Conservation (phyloP, 78 protist species). For the Dictyostelium discoideum region DNA sequence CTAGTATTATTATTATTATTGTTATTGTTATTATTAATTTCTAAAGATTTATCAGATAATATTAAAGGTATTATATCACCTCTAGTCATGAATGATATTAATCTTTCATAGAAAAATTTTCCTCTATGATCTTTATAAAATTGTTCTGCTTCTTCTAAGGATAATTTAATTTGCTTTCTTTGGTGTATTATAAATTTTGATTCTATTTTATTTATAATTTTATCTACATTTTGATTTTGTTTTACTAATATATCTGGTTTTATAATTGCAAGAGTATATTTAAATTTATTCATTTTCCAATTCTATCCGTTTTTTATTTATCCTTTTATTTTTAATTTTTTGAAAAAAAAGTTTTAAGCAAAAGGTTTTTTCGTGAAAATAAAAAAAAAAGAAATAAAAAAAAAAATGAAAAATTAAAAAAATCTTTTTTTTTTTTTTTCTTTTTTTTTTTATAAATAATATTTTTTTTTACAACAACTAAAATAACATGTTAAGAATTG, state of each 20-base stretch:
- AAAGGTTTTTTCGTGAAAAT: no score
- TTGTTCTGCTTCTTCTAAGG: constrained; percentile 45
- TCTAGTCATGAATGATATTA: constrained; percentile 67
- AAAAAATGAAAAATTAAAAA: no score
- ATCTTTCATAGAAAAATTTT: constrained; percentile 74
- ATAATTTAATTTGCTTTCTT: constrained; percentile 10
- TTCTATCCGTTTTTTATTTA: no score
- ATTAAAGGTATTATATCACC: constrained; percentile 64
- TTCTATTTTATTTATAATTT: constrained; percentile 22
- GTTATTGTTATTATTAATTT: background rate
- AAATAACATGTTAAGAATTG: background rate
- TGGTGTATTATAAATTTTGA: constrained; percentile 18
- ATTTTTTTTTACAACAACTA: background rate
- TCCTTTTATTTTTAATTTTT: background rate
- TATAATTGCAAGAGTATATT: constrained; percentile 62
- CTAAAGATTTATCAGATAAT: constrained; percentile 15
- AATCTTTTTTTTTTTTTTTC: background rate
- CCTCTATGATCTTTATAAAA: constrained; percentile 78
- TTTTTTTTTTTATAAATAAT: background rate
- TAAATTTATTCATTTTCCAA: background rate
- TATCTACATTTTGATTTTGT: constrained; percentile 5
- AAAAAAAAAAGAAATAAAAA: no score
- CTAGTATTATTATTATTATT: background rate
- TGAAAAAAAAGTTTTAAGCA: no score
- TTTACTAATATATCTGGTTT: constrained; percentile 57